Evolutionary conservation across 2,329 filamentous ascomycete species (phyloP).

Genomic region (Paracorniculantispora psalliotae): DNA sequence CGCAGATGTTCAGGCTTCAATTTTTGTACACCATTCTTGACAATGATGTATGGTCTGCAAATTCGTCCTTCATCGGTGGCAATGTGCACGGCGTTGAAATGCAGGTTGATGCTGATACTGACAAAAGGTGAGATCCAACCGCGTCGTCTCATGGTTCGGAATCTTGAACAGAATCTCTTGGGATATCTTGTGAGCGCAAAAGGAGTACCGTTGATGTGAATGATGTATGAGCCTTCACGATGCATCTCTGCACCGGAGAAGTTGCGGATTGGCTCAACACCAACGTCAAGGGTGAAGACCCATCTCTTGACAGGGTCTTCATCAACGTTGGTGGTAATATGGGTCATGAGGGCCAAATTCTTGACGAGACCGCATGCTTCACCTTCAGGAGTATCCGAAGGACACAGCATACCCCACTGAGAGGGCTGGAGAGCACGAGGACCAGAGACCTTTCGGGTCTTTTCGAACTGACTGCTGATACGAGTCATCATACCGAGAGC

Average conservation of each 20-base stretch:
- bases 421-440: constrained; percentile 94
- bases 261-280: constrained; percentile 69
- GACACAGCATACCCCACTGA: constrained; percentile 97
- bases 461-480: constrained; percentile 97
- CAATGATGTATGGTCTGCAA: constrained; percentile 91
- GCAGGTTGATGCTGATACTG: constrained; percentile 91
- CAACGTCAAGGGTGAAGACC: constrained; percentile 80
- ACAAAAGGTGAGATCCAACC: constrained; percentile 95
- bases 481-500: constrained; percentile 99
- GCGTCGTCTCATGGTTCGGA: constrained; percentile 80
- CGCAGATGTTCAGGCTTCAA: constrained; percentile 75
- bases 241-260: constrained; percentile 81
- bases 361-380: constrained; percentile 97
- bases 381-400: constrained; percentile 95
- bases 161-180: constrained; percentile 78
- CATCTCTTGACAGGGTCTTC: constrained; percentile 84
- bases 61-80: constrained; percentile 96
- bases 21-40: constrained; percentile 79
- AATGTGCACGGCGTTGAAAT: constrained; percentile 87
- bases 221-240: constrained; percentile 74
- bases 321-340: constrained; percentile 95
- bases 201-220: constrained; percentile 94
- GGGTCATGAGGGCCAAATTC: constrained; percentile 97
- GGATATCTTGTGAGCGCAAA: constrained; percentile 82
- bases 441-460: constrained; percentile 93